Percentiles rank a stretch among this genome's conserved stretches.
These are phyloP conservation scores for Dalbergia cultrata DNA, from an alignment of 306 rosid genomes.

Conservation along the genomic window DNA sequence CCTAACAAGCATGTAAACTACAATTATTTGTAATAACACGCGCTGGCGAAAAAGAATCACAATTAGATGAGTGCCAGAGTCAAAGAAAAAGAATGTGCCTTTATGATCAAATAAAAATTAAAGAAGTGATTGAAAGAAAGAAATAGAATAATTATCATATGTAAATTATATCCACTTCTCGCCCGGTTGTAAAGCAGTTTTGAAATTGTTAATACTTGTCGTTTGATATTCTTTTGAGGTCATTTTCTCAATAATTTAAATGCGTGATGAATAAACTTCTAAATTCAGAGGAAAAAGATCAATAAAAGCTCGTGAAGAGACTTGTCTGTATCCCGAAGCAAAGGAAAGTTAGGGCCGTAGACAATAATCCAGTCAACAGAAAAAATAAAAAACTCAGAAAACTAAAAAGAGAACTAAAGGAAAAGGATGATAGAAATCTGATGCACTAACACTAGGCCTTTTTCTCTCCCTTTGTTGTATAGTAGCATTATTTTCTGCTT, in stretches of 20 bases:
- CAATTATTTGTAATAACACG: conserved; percentile 12
- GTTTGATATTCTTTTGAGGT: conserved; percentile 21
- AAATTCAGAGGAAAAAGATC: not conserved
- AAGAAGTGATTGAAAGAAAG: not conserved
- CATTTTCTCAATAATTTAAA: conserved; percentile 36
- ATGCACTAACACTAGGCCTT: conserved; percentile 7
- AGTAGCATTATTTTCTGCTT: conserved; percentile 35
- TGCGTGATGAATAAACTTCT: conserved; percentile 15
- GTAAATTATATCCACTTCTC: not conserved
- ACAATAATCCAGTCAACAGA: conserved; percentile 16
- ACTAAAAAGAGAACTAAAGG: not conserved
- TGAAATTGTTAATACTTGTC: not conserved
- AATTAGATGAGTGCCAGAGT: conserved; percentile 6
- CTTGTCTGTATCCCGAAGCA: not conserved
- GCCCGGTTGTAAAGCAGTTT: conserved; percentile 29
- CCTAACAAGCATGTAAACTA: not conserved
- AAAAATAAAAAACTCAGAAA: conserved; percentile 28
- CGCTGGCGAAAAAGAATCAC: conserved; percentile 20
- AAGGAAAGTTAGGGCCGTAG: conserved; percentile 15
- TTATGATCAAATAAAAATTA: not conserved
- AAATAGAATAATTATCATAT: not conserved
- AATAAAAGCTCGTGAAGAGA: not conserved
- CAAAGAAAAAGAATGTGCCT: not conserved
- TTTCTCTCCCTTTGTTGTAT: conserved; percentile 32
- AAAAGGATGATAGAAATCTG: conserved; percentile 20